A percentile compares a stretch with the other conserved stretches of the same genome.
These are phyloP conservation scores for Neofusicoccum ribis DNA, from an alignment of 2,329 filamentous ascomycete genomes.

Conservation along the genomic window DNA sequence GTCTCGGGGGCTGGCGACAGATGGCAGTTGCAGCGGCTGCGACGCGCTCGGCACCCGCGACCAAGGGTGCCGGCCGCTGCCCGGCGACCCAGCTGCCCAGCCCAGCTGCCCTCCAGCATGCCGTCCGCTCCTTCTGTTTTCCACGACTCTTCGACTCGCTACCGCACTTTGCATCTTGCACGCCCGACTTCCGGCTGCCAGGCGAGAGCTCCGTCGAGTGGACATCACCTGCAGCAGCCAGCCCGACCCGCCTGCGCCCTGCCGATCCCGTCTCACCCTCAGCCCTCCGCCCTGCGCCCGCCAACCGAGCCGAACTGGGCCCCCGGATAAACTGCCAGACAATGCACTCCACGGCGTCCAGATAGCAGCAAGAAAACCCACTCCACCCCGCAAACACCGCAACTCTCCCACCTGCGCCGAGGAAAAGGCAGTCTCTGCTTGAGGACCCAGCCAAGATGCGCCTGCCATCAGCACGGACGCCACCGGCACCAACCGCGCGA, in stretches of 20 bases:
- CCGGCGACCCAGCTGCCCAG: no score
- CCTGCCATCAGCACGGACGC: background rate
- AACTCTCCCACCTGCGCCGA: background rate
- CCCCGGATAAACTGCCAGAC: background rate
- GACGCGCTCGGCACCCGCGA: constrained; percentile 7
- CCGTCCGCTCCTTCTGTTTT: background rate
- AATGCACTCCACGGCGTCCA: background rate
- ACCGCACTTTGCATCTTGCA: background rate
- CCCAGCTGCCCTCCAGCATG: no score
- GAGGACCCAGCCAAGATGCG: background rate
- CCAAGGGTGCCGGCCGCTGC: background rate
- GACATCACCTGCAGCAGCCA: background rate
- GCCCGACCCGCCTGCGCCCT: background rate
- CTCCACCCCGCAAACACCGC: background rate
- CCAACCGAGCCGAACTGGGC: constrained; percentile 5
- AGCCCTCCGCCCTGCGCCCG: background rate
- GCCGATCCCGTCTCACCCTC: constrained; percentile 11
- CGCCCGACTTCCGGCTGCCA: background rate
- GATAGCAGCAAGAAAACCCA: background rate
- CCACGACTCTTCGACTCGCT: background rate
- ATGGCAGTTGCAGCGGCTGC: constrained; percentile 1
- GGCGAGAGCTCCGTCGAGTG: background rate
- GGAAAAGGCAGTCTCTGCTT: background rate
- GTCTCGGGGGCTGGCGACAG: constrained; percentile 6
- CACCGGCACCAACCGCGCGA: background rate